Conservation (phyloP, 2,329 filamentous ascomycete species). For the Aspergillus neotritici region DNA sequence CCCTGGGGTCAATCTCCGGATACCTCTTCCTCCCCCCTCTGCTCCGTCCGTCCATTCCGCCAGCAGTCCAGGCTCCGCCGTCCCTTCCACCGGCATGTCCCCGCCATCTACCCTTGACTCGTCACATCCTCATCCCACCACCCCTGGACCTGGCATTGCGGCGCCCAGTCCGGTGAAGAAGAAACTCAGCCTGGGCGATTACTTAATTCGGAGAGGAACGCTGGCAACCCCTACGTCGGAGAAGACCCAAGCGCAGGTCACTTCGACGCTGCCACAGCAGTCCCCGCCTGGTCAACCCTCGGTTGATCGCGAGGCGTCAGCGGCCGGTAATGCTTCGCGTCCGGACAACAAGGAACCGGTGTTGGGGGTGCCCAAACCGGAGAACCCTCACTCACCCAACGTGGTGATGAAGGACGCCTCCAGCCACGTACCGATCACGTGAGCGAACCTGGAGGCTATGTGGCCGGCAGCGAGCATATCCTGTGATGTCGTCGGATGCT, state of each 20-base stretch:
- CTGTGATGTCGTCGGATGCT: slow-evolving; percentile 6
- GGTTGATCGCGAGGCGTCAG: slow-evolving; percentile 10
- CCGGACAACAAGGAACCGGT: slow-evolving; percentile 7
- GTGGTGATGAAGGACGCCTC: slow-evolving; percentile 30
- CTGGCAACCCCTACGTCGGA: slow-evolving; percentile 38
- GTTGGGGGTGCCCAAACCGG: slow-evolving; percentile 14
- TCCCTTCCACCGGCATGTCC: slow-evolving; percentile 23
- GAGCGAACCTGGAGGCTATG: no score
- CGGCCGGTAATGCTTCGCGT: slow-evolving; percentile 8
- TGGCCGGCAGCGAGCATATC: background rate
- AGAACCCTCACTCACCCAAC: slow-evolving; percentile 20
- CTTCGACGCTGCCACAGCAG: slow-evolving; percentile 21
- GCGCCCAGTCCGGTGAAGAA: slow-evolving; percentile 47
- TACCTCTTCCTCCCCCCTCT: slow-evolving; percentile 24
- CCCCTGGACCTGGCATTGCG: slow-evolving; percentile 26
- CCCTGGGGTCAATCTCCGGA: slow-evolving; percentile 20
- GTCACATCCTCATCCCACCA: slow-evolving; percentile 17
- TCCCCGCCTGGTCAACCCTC: slow-evolving; percentile 15
- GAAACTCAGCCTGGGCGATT: slow-evolving; percentile 48
- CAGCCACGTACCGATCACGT: slow-evolving; percentile 4
- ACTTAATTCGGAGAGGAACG: slow-evolving; percentile 40
- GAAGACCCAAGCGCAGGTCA: slow-evolving; percentile 31
- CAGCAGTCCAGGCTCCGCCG: slow-evolving; percentile 26
- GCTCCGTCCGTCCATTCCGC: slow-evolving; percentile 17
- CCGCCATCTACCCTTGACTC: slow-evolving; percentile 26